Conservation (phyloP, 75 land plant species). For the Azolla pinnata region DNA sequence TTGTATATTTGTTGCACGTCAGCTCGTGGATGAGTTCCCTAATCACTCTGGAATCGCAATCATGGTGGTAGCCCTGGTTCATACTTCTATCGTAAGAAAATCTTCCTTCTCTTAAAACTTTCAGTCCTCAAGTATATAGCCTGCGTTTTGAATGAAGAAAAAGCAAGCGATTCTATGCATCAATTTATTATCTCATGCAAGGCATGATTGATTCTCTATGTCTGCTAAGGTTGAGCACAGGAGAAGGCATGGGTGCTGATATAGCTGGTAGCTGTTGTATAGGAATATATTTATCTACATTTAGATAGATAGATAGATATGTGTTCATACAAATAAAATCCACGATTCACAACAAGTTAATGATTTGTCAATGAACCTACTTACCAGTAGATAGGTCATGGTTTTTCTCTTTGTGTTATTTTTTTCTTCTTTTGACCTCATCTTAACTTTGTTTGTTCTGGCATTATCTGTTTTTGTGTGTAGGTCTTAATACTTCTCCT, state of each 20-base stretch:
- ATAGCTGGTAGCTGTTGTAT: no score
- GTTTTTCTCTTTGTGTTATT: no score
- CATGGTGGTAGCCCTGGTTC: constrained; percentile 6
- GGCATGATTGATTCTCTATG: background rate
- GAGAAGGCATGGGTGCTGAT: no score
- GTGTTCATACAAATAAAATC: no score
- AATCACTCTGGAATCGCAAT: constrained; percentile 3
- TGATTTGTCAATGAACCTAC: no score
- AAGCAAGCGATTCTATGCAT: background rate
- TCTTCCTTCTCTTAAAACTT: background rate
- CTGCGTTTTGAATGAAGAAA: background rate
- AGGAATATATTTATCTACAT: no score
- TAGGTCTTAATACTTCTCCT: constrained; percentile 26
- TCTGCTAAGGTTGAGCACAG: no score
- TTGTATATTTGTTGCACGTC: constrained; percentile 8
- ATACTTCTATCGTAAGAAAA: constrained; percentile 11
- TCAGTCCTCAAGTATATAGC: background rate
- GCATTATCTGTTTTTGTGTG: background rate
- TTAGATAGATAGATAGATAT: no score
- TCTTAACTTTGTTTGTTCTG: background rate
- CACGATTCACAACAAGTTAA: no score
- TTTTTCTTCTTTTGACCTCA: no score
- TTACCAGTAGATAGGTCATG: no score
- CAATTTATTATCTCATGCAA: background rate
- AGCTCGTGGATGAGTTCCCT: background rate